Conservation (phyloP, 805 yeast species). For the Cyberlindnera americana region DNA sequence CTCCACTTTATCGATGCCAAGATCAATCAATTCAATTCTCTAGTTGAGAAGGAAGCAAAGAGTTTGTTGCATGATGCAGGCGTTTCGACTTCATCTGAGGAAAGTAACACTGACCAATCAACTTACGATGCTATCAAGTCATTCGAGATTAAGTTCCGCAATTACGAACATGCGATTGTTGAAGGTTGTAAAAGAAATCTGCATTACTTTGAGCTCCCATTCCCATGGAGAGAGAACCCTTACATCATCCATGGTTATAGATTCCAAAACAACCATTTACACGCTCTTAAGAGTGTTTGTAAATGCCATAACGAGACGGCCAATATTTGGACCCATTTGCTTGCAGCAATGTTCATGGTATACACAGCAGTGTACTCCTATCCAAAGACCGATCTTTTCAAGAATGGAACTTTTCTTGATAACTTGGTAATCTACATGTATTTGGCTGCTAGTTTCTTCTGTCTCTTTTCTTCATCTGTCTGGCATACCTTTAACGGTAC, state of each 20-base stretch:
- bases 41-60: slow-evolving; percentile 28
- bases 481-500: slow-evolving; percentile 94
- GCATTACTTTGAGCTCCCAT: slow-evolving; percentile 84
- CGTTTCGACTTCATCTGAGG: not conserved
- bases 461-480: slow-evolving; percentile 71
- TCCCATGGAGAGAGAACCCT: slow-evolving; percentile 90
- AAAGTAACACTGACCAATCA: slow-evolving; percentile 16
- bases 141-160: slow-evolving; percentile 37
- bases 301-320: slow-evolving; percentile 79
- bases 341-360: slow-evolving; percentile 59
- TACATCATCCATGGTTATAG: slow-evolving; percentile 83
- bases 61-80: slow-evolving; percentile 15
- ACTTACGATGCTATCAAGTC: slow-evolving; percentile 21
- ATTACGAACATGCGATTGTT: slow-evolving; percentile 43
- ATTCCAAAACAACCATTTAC: slow-evolving; percentile 60
- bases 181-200: slow-evolving; percentile 47
- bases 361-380: slow-evolving; percentile 57
- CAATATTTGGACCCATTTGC: slow-evolving; percentile 89
- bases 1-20: slow-evolving; percentile 39
- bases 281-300: slow-evolving; percentile 59
- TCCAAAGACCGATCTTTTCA: slow-evolving; percentile 56
- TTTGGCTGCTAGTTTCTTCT: slow-evolving; percentile 67
- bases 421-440: slow-evolving; percentile 59
- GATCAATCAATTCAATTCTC: slow-evolving; percentile 36
- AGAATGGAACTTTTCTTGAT: slow-evolving; percentile 36